Evolutionary conservation across 2,329 filamentous ascomycete species (phyloP).

Genomic region (Monilinia polystroma): DNA sequence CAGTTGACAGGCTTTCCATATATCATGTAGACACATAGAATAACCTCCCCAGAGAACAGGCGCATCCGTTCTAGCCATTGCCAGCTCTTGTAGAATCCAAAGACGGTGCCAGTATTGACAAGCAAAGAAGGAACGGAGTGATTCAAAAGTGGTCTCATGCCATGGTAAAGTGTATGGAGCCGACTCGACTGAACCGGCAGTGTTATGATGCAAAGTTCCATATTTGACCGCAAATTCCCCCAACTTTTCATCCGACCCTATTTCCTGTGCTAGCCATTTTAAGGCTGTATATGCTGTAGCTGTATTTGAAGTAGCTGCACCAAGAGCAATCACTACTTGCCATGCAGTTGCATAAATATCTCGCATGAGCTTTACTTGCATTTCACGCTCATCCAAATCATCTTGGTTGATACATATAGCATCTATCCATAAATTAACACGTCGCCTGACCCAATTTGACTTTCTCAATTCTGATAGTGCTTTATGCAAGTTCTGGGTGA

Average conservation of each 20-base stretch:
- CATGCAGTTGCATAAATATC: conserved; percentile 22
- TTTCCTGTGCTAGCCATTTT: conserved; percentile 14
- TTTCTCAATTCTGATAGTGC: not conserved
- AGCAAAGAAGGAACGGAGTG: conserved; percentile 12
- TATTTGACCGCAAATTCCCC: conserved; percentile 19
- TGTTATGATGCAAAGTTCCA: conserved; percentile 12
- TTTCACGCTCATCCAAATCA: conserved; percentile 22
- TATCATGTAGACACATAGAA: conserved; percentile 12
- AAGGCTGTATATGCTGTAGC: conserved; percentile 7
- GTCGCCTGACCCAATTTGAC: conserved; percentile 11
- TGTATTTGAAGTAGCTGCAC: not conserved
- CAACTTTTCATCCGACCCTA: conserved; percentile 5
- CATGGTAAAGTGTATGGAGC: conserved; percentile 15
- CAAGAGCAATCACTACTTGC: conserved; percentile 19
- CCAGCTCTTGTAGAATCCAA: conserved; percentile 23
- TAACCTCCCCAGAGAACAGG: conserved; percentile 15
- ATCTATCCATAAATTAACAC: conserved; percentile 23
- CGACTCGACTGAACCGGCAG: not conserved
- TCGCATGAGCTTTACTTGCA: conserved; percentile 25
- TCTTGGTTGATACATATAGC: conserved; percentile 27
- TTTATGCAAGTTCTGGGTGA: conserved; percentile 14
- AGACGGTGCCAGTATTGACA: conserved; percentile 21
- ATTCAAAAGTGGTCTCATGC: conserved; percentile 8
- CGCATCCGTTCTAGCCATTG: conserved; percentile 17
- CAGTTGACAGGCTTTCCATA: conserved; percentile 19